These are phyloP conservation scores for Globisporangium megalacanthum DNA, from an alignment of 352 stramenopile genomes.

Conservation along the genomic window DNA sequence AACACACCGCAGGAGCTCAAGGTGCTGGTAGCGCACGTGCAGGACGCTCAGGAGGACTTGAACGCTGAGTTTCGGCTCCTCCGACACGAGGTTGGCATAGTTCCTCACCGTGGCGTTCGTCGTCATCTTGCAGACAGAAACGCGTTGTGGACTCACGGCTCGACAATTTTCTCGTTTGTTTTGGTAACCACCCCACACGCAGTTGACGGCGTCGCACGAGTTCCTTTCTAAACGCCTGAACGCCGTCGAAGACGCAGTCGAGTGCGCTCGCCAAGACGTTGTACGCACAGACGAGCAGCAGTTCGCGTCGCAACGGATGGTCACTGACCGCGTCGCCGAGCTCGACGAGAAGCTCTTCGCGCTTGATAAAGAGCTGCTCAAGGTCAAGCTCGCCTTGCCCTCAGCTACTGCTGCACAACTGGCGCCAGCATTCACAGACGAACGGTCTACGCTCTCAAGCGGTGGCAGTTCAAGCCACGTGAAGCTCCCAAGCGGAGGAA, in stretches of 20 bases:
- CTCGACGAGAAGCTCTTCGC: conserved; percentile 57
- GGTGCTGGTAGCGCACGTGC: conserved; percentile 29
- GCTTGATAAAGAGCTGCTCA: conserved; percentile 65
- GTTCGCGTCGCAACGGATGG: conserved; percentile 15
- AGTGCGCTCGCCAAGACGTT: conserved; percentile 32
- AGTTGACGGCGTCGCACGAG: conserved; percentile 25
- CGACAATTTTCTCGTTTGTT: not conserved
- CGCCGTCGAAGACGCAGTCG: conserved; percentile 35
- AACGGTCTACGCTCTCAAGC: not conserved
- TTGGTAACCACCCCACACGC: not conserved
- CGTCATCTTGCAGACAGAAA: too few relatives aligned
- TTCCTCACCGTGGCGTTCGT: too few relatives aligned
- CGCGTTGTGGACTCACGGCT: not conserved
- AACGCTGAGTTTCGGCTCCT: conserved; percentile 36
- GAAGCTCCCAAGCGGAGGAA: conserved; percentile 12
- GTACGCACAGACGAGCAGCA: conserved; percentile 26
- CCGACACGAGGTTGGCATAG: conserved; percentile 29
- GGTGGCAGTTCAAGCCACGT: conserved; percentile 5
- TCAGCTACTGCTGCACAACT: conserved; percentile 35
- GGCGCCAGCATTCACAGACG: conserved; percentile 11
- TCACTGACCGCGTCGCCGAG: conserved; percentile 22
- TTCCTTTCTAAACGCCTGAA: conserved; percentile 35
- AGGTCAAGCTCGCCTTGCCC: conserved; percentile 50
- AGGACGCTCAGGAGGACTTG: conserved; percentile 41
- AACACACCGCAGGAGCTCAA: conserved; percentile 28